A percentile compares a stretch with the other conserved stretches of the same genome.
phyloP scores from a whole-genome alignment of 108 stramenopile genomes.

The Chaetoceros muelleri region DNA sequence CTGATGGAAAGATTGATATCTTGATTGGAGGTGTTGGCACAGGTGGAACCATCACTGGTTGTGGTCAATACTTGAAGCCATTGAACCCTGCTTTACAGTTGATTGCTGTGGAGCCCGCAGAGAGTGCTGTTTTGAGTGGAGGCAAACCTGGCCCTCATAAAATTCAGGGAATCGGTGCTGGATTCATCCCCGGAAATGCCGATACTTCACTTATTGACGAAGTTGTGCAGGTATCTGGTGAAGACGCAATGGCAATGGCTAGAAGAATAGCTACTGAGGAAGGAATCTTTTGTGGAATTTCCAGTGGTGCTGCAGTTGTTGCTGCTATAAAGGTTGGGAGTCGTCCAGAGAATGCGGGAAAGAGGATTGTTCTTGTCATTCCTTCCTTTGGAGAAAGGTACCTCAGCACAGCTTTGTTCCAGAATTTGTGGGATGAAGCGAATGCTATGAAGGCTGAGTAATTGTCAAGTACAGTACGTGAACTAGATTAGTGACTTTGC shows the following conservation, averaged over 20 bases:
- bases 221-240: constrained; percentile 43
- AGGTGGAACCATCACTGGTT: constrained; percentile 74
- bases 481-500: too few relatives aligned
- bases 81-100: constrained; percentile 59
- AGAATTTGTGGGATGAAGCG: constrained; percentile 88
- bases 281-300: constrained; percentile 67
- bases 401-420: constrained; percentile 67
- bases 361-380: constrained; percentile 38
- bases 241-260: constrained; percentile 56
- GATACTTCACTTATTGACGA: constrained; percentile 67
- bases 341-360: constrained; percentile 55
- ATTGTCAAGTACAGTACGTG: constrained; percentile 1
- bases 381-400: constrained; percentile 22
- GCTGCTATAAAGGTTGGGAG: constrained; percentile 55
- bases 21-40: constrained; percentile 83
- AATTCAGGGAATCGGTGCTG: constrained; percentile 87
- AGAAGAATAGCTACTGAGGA: constrained; percentile 48
- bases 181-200: constrained; percentile 80
- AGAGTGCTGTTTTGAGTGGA: constrained; percentile 55
- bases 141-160: constrained; percentile 77
- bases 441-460: constrained; percentile 61
- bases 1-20: constrained; percentile 71
- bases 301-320: constrained; percentile 54
- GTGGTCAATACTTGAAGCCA: constrained; percentile 59
- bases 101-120: constrained; percentile 63